Percentiles rank a stretch among this genome's conserved stretches.
Evolutionary conservation across 371 early-diverging fungal species (phyloP).

Genomic region (Mortierella sp.): DNA sequence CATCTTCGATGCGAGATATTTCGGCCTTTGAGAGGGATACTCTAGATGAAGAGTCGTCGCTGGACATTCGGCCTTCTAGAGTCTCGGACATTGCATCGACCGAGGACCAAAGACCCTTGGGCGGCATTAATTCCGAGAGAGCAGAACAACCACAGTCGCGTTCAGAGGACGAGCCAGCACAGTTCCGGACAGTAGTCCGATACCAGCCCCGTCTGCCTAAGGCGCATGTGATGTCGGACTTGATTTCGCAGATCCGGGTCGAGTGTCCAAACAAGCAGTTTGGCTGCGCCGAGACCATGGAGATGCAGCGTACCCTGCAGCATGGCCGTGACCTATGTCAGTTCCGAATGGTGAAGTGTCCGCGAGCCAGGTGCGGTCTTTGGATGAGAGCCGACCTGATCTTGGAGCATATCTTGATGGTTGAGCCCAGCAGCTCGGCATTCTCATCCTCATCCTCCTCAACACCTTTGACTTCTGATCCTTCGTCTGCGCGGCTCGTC

Average conservation of each 20-base stretch:
- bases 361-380: constrained; percentile 42
- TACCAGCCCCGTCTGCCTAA: constrained; percentile 54
- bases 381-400: constrained; percentile 55
- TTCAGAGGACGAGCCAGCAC: constrained; percentile 21
- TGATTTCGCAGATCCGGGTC: constrained; percentile 53
- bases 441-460: constrained; percentile 3
- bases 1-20: background rate
- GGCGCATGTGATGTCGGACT: constrained; percentile 55
- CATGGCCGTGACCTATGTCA: constrained; percentile 47
- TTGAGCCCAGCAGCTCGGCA: constrained; percentile 18
- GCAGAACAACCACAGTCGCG: background rate
- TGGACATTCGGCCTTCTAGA: background rate
- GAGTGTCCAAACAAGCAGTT: constrained; percentile 41
- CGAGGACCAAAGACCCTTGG: background rate
- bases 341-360: constrained; percentile 46
- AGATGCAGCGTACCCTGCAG: constrained; percentile 34
- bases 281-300: constrained; percentile 48
- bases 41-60: background rate
- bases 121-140: no score
- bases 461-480: constrained; percentile 17
- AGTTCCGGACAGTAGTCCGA: constrained; percentile 47
- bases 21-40: background rate
- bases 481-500: constrained; percentile 8
- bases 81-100: background rate
- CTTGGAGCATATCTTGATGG: constrained; percentile 48